Percentiles rank a stretch among this genome's conserved stretches.
phyloP scores from a whole-genome alignment of 176 grass and related monocot species.

The Stipa capillata region DNA sequence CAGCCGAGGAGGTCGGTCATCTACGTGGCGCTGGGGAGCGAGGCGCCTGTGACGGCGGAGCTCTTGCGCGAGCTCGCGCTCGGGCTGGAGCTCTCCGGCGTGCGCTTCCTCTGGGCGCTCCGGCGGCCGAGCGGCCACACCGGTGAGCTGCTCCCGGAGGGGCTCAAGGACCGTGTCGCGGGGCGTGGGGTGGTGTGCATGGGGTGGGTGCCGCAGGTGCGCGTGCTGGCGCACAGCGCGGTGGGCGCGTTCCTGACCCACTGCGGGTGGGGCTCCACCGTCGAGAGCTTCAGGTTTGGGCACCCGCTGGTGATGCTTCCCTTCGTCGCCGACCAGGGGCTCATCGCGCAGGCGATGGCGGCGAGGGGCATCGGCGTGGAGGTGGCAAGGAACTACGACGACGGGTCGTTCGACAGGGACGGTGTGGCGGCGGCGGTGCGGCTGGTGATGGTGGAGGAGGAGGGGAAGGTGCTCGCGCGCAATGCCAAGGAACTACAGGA shows the following conservation, averaged over 20 bases:
- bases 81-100: constrained; percentile 9
- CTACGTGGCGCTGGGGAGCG: constrained; percentile 25
- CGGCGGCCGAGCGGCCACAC: not conserved
- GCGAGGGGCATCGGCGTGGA: constrained; percentile 15
- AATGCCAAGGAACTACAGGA: not conserved
- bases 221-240: not conserved
- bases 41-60: not conserved
- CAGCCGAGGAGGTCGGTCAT: no score
- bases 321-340: constrained; percentile 22
- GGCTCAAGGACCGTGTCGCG: not conserved
- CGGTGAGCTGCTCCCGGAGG: not conserved
- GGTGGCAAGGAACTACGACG: constrained; percentile 9
- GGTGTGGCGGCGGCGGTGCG: not conserved
- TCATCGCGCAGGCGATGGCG: constrained; percentile 24
- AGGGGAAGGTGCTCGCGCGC: not conserved
- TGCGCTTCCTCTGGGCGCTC: constrained; percentile 25
- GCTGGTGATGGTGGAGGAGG: constrained; percentile 16
- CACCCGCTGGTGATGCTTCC: constrained; percentile 23
- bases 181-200: not conserved
- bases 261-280: constrained; percentile 30
- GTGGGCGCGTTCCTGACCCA: constrained; percentile 25
- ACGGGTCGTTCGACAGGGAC: constrained; percentile 9
- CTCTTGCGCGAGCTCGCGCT: not conserved
- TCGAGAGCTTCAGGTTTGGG: constrained; percentile 10
- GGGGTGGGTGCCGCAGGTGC: constrained; percentile 17